Evolutionary conservation across 2,329 filamentous ascomycete genomes (phyloP).

Genomic region (Fusarium sp.): DNA sequence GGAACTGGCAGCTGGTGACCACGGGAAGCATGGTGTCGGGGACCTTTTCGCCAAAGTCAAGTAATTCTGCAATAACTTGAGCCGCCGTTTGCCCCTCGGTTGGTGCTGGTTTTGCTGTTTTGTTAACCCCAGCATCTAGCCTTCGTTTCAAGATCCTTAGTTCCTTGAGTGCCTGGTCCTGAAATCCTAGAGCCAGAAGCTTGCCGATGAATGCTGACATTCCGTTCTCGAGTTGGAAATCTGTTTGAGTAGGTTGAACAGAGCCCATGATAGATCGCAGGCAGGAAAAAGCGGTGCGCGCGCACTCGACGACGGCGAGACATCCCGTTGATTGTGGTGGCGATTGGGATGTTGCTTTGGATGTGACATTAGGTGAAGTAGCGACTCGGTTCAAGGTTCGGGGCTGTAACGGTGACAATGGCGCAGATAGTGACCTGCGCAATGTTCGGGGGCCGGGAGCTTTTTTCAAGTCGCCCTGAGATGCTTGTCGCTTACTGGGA

Average conservation of each 20-base stretch:
- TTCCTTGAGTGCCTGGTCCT: constrained; percentile 77
- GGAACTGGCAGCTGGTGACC: constrained; percentile 72
- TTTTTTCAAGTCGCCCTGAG: constrained; percentile 52
- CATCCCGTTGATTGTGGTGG: constrained; percentile 57
- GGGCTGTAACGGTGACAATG: constrained; percentile 71
- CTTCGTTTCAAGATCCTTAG: constrained; percentile 73
- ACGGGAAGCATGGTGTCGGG: constrained; percentile 62
- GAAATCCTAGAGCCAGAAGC: constrained; percentile 71
- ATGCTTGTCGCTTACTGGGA: constrained; percentile 50
- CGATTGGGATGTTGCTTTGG: constrained; percentile 50
- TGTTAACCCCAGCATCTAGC: constrained; percentile 60
- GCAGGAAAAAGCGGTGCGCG: constrained; percentile 73
- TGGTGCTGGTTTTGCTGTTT: constrained; percentile 47
- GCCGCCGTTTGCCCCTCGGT: constrained; percentile 49
- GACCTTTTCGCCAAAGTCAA: constrained; percentile 68
- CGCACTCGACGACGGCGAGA: constrained; percentile 74
- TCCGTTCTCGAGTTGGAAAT: constrained; percentile 77
- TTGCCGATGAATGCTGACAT: constrained; percentile 77
- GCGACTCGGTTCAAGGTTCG: constrained; percentile 70
- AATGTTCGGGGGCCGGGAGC: constrained; percentile 56
- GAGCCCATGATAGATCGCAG: constrained; percentile 69
- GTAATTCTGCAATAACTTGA: constrained; percentile 64
- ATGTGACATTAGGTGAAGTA: constrained; percentile 61
- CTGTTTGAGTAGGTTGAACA: constrained; percentile 65
- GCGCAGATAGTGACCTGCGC: constrained; percentile 67